Evolutionary conservation across 768 basidiomycete species (phyloP), one percentile per base, ranked within the genome.

Genomic region (Hypholoma sublateritium): DNA sequence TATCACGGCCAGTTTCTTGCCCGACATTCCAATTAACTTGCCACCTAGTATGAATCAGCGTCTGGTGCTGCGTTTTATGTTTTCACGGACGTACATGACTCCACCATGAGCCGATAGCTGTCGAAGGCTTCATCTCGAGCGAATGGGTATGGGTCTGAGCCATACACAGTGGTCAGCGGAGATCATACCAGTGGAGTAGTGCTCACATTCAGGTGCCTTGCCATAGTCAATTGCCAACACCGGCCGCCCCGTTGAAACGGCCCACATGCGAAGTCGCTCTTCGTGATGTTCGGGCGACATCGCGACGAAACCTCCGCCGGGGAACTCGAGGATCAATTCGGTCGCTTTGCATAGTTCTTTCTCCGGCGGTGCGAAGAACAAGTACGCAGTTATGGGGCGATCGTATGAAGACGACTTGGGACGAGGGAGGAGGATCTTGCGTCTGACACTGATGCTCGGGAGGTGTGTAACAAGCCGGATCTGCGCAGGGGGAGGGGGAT

Each of bases 281-380:
- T 97, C 96, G 62, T 99, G 97, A 71, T 98, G 95, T 65, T 93
- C 89, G 2, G 97, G 97, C 5, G 82, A 84, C 95, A 98, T 97
- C 21, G 93, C 91, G 49, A 98, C 88, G 70, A 98, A 99, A 0
- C 97, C 97, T 5, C 97, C 97, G 4, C 97, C 97, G 13, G 97
- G 96, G 55, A 92, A 86, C 67, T 98, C 97, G 24, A 98, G 76
- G 37, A 98, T 87, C 21, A 98, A 76, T 64, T 98, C 93, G 9
- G 84, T 89, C 13, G 85, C 75, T 43, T 80, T 75, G 24, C 78
- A 77, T 37, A 96, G 77, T 58, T 89, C 83, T 22, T 73, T 72
- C 57, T 86, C 84, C 8, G 85, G 80, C 3, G 84, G 85, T 41
- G 85, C 78, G 74, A 91, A 98, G 77, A 89, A 98, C 3, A 99